Base-by-base conservation (phyloP, 768 basidiomycete species). In the Harrya chromipes region DNA sequence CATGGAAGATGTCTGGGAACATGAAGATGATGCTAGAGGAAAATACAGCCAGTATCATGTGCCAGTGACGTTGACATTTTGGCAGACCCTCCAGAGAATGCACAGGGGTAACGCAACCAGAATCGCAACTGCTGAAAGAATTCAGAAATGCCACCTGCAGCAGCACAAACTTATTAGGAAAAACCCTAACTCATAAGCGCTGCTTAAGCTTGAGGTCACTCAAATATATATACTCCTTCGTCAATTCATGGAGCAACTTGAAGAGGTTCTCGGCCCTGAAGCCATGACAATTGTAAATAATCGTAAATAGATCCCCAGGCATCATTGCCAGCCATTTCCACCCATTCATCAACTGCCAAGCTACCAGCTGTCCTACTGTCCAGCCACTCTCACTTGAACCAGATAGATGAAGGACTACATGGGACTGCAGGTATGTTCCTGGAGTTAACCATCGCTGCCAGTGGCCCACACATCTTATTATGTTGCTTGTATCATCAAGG, bases 401-500 rank as follows among this genome's bases (percentile, higher is more conserved):
- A 50, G 5, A 49, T 39, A 41, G 58, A 52, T 23, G 55, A 62
- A 52, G 63, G 54, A 9, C 61, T 66, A 1, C 46, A 46, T 43
- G 65, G 63, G 16, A 46, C 53, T 21, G 23, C 42, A 29, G 65
- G 65, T 63, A 16, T 42, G 59, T 49, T 33, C 40, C 27, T 5
- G 36, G 41, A 19, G 24, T 33, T 24, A 16, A 20, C 20, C 16
- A 27, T 26, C 3, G 8, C 13, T 13, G 1, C n/a, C n/a, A n/a
- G n/a, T n/a, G n/a, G 17, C 20, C 19, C 16, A 24, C 49, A 49
- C 36, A 60, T 35, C 27, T 42, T 24, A 40, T 44, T n/a, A n/a
- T n/a, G 17, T 45, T 21, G 24, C 31, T 41, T 29, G n/a, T 31
- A n/a, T 50, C 31, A 24, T 43, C 23, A 52, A 84, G 83, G 82